Base-by-base conservation (phyloP, 1,284 basidiomycete genomes). In the Trichosporon faecale region DNA sequence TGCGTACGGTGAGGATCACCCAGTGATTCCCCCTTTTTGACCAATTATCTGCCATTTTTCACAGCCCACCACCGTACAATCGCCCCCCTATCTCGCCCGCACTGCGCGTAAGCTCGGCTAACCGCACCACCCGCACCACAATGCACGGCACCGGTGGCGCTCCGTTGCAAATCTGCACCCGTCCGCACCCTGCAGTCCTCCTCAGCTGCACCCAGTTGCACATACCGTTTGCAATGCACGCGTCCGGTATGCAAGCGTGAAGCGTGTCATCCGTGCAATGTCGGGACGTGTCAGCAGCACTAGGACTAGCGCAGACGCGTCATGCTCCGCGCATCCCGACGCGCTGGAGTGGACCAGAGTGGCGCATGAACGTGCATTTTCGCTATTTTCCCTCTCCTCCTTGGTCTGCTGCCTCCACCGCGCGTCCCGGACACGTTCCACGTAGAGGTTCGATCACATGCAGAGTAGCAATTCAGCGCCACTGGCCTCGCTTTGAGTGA, bases 281-380 rank as follows among this genome's bases (percentile, higher is more conserved):
- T 52, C 49, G 18, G 21, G 46, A 52, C 21, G 49, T 52, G 49
- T 52, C 49, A 52, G 49, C 49, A 23, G 49, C 49, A 23, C 33
- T 35, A 35, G 33, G 1, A 35, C 33, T 35, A 11, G 33, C 33
- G 9, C 35, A 37, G 49, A 52, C 49, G 49, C 49, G 49, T 52
- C 49, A 52, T 52, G 49, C 49, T 3, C 23, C 21, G n/a, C 23
- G 21, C 46, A 21, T 52, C 46, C 40, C 40, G 9, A 44, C 40
- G 16, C 16, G 40, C 40, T 3, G 40, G 3, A 1, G 44, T 12
- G 11, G 35, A 14, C 18, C 44, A 46, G 21, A n/a, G 21, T 52
- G 49, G 49, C 49, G 49, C 21, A 52, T 52, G 49, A 52, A 52
- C 49, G 49, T 52, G 49, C 49, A 52, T 52, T 52, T 52, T 11